Conservation (phyloP, 2,329 filamentous ascomycete species). For the Stachybotrys chartarum region DNA sequence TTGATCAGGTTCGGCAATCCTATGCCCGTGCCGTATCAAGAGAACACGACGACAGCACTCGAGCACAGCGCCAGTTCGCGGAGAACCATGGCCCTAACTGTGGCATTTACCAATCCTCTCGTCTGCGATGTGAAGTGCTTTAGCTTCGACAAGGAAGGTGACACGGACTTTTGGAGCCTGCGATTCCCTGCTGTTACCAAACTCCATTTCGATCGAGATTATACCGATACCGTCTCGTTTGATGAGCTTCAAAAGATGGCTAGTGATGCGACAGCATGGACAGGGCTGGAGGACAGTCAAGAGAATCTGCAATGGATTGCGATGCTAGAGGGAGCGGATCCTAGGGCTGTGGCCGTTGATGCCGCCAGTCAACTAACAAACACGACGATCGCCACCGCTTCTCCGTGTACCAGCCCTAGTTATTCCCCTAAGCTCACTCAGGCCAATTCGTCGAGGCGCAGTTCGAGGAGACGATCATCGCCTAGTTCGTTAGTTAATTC, state of each 20-base stretch:
- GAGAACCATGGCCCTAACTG: slow-evolving; percentile 32
- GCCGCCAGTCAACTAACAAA: slow-evolving; percentile 37
- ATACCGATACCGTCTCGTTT: slow-evolving; percentile 61
- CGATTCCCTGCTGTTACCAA: slow-evolving; percentile 73
- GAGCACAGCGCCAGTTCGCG: slow-evolving; percentile 37
- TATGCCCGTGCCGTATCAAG: slow-evolving; percentile 25
- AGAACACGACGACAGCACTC: slow-evolving; percentile 36
- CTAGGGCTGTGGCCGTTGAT: slow-evolving; percentile 33
- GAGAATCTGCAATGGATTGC: slow-evolving; percentile 56
- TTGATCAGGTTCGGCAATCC: slow-evolving; percentile 43
- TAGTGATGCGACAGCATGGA: slow-evolving; percentile 41
- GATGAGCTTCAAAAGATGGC: slow-evolving; percentile 63
- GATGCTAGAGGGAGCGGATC: slow-evolving; percentile 50
- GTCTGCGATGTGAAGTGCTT: slow-evolving; percentile 77
- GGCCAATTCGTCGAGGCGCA: not conserved
- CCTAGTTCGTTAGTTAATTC: not conserved
- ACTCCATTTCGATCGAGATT: slow-evolving; percentile 68
- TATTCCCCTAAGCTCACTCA: not conserved
- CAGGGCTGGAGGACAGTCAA: slow-evolving; percentile 47
- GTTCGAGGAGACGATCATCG: not conserved
- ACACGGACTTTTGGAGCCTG: slow-evolving; percentile 64
- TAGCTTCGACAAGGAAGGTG: slow-evolving; percentile 66
- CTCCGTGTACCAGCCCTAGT: slow-evolving; percentile 10
- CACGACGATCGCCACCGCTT: slow-evolving; percentile 27
- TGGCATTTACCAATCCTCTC: slow-evolving; percentile 61